Base-by-base conservation (phyloP, 805 yeast species). In the Candida caryicola region DNA sequence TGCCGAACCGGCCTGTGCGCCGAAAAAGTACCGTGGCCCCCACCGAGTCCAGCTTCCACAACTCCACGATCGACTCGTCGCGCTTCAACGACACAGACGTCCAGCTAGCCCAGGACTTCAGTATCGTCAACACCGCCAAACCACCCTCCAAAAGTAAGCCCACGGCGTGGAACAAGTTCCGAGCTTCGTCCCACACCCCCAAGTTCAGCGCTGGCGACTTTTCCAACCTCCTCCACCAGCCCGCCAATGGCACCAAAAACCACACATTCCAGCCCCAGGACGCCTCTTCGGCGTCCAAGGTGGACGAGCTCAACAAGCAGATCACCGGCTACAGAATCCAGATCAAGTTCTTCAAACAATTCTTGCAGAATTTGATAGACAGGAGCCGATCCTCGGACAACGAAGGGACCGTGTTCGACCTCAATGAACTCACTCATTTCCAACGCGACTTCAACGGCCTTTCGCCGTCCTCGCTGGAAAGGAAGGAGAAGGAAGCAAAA, bases 271-370 rank as follows among this genome's bases (percentile, higher is more conserved):
- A 40, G 19, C 42, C 31, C 6, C 43, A 38, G 12, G 50, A 52
- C 17, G 50, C 52, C 13, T 45, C 54, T n/a, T 52, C 45, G 27
- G 38, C 44, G n/a, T 37, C 43, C 34, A 56, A 40, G 21, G 49
- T 62, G 3, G 63, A 56, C 34, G 66, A 60, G 10, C 43, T 60
- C n/a, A 60, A 60, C 34, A 61, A 58, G 38, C 64, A 57, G 41
- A 47, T 67, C 18, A 62, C 69, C 3, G 59, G 66, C 9, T 67
- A 65, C 42, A 59, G 59, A 31, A 63, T 55, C 25, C 59, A 72
- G 51, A 56, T 70, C 45, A 55, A 65, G 41, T 55, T 67, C 33
- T 64, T 66, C 54, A 64, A 63, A 44, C 62, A 64, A 39, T 67
- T 68, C 35, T 47, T 69, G 3, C 73, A 66, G 34, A 61, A 59